Percentiles rank a stretch among this genome's conserved stretches.
Evolutionary conservation across 495 filamentous ascomycete genomes (phyloP).

Genomic region (Ramalina intermedia): DNA sequence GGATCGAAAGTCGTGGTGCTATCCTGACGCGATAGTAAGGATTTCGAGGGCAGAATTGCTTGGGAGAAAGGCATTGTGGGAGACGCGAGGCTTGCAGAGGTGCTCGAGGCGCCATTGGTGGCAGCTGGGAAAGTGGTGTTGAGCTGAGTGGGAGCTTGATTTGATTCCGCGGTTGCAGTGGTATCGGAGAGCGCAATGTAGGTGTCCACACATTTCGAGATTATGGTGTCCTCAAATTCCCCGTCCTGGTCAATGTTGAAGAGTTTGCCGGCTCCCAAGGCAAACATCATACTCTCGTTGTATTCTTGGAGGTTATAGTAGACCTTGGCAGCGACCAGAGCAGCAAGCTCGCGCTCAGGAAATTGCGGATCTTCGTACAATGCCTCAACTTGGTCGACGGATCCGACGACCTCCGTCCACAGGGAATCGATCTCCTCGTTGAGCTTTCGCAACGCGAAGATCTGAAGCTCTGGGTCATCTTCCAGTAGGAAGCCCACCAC

Average conservation of each 20-base stretch:
- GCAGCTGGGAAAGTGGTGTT: conserved; percentile 55
- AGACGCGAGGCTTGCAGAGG: conserved; percentile 59
- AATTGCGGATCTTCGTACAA: conserved; percentile 95
- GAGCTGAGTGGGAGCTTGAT: conserved; percentile 47
- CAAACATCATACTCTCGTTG: conserved; percentile 98
- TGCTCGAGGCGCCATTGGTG: conserved; percentile 47
- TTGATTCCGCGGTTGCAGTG: conserved; percentile 30
- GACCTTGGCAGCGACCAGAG: conserved; percentile 88
- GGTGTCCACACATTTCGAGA: conserved; percentile 94
- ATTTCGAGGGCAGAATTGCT: conserved; percentile 78
- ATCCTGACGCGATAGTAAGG: conserved; percentile 71
- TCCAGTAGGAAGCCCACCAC: conserved; percentile 93
- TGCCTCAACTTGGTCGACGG: conserved; percentile 88
- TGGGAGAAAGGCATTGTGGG: conserved; percentile 91
- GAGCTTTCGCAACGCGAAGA: conserved; percentile 84
- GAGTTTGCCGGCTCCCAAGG: conserved; percentile 83
- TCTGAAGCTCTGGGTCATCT: conserved; percentile 78
- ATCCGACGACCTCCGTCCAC: conserved; percentile 91
- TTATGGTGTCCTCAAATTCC: conserved; percentile 98
- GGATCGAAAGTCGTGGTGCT: conserved; percentile 42
- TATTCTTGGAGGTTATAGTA: conserved; percentile 99
- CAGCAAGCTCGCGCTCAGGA: conserved; percentile 84
- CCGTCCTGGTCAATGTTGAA: conserved; percentile 84
- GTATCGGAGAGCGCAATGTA: conserved; percentile 75
- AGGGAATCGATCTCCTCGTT: conserved; percentile 91